Evolutionary conservation across 2,329 filamentous ascomycete genomes (phyloP).

Genomic region (Stachybotrys chartarum): DNA sequence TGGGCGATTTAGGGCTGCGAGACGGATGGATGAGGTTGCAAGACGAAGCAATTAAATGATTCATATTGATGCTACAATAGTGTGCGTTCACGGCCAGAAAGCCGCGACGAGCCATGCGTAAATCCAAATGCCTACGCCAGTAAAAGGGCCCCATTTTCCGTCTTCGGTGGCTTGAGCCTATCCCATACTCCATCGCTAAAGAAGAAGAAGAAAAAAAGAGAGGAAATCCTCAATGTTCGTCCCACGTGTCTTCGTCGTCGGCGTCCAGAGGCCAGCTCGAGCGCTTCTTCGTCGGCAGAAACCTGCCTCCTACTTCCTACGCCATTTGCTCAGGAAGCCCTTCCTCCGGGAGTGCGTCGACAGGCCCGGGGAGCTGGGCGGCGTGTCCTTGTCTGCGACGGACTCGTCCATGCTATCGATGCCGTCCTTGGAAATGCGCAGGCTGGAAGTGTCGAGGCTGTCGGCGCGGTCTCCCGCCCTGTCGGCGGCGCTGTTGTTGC

Average conservation of each 20-base stretch:
- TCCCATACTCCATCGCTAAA: conserved; percentile 14
- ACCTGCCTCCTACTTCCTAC: conserved; percentile 8
- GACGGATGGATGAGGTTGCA: too few species aligned
- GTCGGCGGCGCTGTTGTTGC: conserved; percentile 12
- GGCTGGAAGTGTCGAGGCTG: conserved; percentile 19
- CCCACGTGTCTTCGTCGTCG: not conserved
- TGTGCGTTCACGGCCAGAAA: too few species aligned
- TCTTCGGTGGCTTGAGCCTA: not conserved
- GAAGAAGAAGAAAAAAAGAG: conserved; percentile 4
- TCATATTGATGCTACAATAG: too few species aligned
- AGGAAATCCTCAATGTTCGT: conserved; percentile 4
- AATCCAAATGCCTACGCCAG: not conserved
- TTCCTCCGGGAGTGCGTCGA: conserved; percentile 17
- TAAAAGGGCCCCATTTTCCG: not conserved
- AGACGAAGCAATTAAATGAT: too few species aligned
- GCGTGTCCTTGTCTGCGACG: conserved; percentile 23
- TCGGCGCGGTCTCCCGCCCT: conserved; percentile 11
- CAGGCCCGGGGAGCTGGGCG: conserved; percentile 27
- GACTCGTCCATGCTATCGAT: conserved; percentile 26
- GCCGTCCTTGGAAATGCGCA: conserved; percentile 27
- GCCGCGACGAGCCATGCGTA: too few species aligned
- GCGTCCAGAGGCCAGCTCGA: not conserved
- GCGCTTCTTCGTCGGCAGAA: not conserved
- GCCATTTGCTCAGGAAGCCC: conserved; percentile 15
- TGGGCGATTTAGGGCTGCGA: too few species aligned